Evolutionary conservation across 495 filamentous ascomycete genomes (phyloP).

Genomic region (Hypoxylon rickii): DNA sequence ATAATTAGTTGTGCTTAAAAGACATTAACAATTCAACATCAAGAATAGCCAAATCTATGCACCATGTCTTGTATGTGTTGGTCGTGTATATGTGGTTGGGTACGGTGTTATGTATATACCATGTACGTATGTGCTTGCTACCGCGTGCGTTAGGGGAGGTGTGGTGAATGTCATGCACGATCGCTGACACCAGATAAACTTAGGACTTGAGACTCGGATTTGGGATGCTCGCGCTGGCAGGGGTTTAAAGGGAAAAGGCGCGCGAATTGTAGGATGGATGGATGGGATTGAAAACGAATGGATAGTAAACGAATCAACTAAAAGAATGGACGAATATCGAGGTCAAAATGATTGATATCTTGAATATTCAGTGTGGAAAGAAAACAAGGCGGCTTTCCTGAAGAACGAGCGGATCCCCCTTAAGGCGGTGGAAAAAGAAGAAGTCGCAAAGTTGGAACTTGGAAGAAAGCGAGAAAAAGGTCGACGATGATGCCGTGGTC

Average conservation of each 20-base stretch:
- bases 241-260: not conserved
- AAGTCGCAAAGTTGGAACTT: constrained; percentile 22
- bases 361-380: not conserved
- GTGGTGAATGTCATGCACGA: no score
- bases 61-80: no score
- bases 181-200: no score
- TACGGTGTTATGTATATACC: no score
- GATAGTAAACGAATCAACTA: not conserved
- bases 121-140: no score
- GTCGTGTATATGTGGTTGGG: no score
- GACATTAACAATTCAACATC: no score
- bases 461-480: constrained; percentile 9
- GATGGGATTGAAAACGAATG: constrained; percentile 1
- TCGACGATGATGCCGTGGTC: constrained; percentile 10
- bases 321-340: constrained; percentile 34
- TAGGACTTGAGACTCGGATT: no score
- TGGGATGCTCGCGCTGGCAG: not conserved
- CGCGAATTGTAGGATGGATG: constrained; percentile 1
- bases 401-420: constrained; percentile 26
- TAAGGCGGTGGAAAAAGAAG: constrained; percentile 4
- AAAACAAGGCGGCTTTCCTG: constrained; percentile 15
- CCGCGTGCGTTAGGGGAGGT: no score
- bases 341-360: constrained; percentile 15
- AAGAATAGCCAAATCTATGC: no score
- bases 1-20: no score